Evolutionary conservation across 306 rosid genomes (phyloP).

Genomic region (Lagenaria siceraria): DNA sequence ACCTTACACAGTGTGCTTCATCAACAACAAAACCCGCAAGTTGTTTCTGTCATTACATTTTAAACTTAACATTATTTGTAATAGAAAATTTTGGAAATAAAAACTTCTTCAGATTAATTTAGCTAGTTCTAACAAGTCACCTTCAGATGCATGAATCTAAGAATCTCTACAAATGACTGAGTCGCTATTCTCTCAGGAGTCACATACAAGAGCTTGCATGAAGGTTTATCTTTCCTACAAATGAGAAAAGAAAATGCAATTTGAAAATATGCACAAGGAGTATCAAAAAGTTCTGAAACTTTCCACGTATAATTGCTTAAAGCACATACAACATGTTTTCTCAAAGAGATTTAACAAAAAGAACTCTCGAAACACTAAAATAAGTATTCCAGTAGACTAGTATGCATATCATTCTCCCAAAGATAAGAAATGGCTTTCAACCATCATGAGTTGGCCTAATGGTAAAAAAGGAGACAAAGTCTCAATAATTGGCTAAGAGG

Average conservation of each 20-base stretch:
- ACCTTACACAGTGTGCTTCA: slow-evolving; percentile 98
- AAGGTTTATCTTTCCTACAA: slow-evolving; percentile 78
- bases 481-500: no score
- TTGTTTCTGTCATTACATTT: slow-evolving; percentile 56
- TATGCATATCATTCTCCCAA: background rate
- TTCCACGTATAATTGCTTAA: background rate
- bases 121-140: slow-evolving; percentile 25
- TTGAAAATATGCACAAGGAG: background rate
- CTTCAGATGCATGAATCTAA: slow-evolving; percentile 64
- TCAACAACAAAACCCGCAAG: slow-evolving; percentile 85
- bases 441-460: no score
- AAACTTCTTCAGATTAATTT: slow-evolving; percentile 7
- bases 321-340: background rate
- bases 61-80: slow-evolving; percentile 16
- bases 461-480: no score
- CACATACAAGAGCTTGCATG: slow-evolving; percentile 94
- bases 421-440: background rate
- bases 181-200: slow-evolving; percentile 94
- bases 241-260: slow-evolving; percentile 10
- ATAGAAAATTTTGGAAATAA: slow-evolving; percentile 10
- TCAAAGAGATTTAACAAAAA: background rate
- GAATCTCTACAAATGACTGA: slow-evolving; percentile 49
- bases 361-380: background rate
- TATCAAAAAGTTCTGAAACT: background rate
- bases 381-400: background rate